A percentile compares a stretch with the other conserved stretches of the same genome.
phyloP scores from a whole-genome alignment of 1,284 basidiomycete genomes.

The Boletus smithii region DNA sequence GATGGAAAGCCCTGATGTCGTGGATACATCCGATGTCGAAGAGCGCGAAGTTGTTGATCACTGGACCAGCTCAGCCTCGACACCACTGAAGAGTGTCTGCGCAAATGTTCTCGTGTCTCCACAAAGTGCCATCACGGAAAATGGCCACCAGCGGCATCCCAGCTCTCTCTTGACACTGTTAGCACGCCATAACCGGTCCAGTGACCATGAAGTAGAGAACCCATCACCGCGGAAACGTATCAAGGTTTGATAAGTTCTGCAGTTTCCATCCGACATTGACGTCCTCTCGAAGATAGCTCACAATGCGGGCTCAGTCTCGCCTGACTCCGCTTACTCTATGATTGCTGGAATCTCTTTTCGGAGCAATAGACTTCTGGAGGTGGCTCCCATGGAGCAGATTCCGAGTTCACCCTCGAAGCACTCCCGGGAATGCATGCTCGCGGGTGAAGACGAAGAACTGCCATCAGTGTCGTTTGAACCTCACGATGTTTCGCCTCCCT shows the following conservation, averaged over 20 bases:
- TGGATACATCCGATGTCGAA: slow-evolving; percentile 62
- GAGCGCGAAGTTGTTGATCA: slow-evolving; percentile 41
- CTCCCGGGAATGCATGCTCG: background rate
- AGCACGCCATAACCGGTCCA: slow-evolving; percentile 1
- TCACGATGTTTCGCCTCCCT: slow-evolving; percentile 6
- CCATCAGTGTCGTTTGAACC: background rate
- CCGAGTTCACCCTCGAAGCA: background rate
- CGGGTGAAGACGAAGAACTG: background rate
- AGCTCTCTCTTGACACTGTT: background rate
- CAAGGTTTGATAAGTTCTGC: slow-evolving; percentile 24
- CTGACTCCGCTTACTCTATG: background rate
- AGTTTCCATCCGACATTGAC: slow-evolving; percentile 12
- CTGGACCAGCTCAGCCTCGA: background rate
- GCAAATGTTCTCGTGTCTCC: background rate
- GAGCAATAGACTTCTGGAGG: background rate
- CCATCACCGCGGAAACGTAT: slow-evolving; percentile 30
- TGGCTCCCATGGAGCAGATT: background rate
- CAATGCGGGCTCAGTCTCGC: background rate
- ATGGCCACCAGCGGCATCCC: background rate
- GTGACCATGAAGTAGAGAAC: slow-evolving; percentile 11
- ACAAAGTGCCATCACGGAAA: slow-evolving; percentile 1
- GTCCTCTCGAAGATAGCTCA: slow-evolving; percentile 20
- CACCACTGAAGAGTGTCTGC: background rate
- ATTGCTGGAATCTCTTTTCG: background rate
- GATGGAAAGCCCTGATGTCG: slow-evolving; percentile 41